phyloP scores from a whole-genome alignment of 2,329 filamentous ascomycete genomes.

The Ramularia endophylla region DNA sequence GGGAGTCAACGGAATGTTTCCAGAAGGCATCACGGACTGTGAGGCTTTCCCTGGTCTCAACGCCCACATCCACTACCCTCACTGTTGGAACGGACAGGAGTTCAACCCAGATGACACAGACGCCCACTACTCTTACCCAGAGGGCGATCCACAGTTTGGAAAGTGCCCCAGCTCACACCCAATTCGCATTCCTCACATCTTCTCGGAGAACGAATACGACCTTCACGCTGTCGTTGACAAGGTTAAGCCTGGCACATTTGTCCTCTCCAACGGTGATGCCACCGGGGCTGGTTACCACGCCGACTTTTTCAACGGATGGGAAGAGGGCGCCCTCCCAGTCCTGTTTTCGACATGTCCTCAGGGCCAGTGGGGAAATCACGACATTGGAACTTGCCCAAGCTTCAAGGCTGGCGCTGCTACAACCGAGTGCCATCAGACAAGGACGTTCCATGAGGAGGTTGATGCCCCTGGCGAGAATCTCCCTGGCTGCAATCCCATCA shows the following conservation, averaged over 20 bases:
- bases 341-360: constrained; percentile 63
- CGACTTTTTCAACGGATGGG: constrained; percentile 48
- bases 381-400: constrained; percentile 53
- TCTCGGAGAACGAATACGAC: constrained; percentile 40
- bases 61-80: constrained; percentile 64
- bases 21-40: constrained; percentile 65
- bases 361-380: constrained; percentile 55
- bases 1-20: constrained; percentile 42
- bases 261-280: constrained; percentile 42
- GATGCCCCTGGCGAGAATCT: constrained; percentile 41
- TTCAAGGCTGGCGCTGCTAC: constrained; percentile 19
- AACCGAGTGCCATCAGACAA: constrained; percentile 44
- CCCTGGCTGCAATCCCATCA: constrained; percentile 54
- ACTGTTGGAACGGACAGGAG: constrained; percentile 62
- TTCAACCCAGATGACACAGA: constrained; percentile 31
- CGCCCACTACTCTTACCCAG: constrained; percentile 60
- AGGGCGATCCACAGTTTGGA: constrained; percentile 40
- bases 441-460: constrained; percentile 39
- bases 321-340: constrained; percentile 54
- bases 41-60: constrained; percentile 50
- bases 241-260: constrained; percentile 35
- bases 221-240: constrained; percentile 31
- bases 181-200: constrained; percentile 52
- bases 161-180: constrained; percentile 50
- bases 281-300: constrained; percentile 50